Evolutionary conservation across 2,329 filamentous ascomycete genomes (phyloP).

Genomic region (Ascomycota sp.): DNA sequence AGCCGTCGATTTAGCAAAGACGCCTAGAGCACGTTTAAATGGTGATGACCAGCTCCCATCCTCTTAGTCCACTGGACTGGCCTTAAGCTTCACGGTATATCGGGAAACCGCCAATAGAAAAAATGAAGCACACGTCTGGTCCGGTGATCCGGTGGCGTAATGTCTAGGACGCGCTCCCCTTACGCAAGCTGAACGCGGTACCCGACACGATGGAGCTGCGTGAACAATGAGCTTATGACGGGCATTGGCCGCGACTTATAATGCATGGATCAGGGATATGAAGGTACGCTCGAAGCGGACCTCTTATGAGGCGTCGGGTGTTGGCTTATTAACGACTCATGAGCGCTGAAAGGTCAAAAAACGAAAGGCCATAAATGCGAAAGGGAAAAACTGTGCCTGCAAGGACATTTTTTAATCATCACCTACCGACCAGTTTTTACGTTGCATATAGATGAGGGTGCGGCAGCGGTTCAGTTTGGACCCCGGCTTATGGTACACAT

Average conservation of each 20-base stretch:
- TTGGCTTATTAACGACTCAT: constrained; percentile 2
- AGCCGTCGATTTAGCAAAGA: constrained; percentile 57
- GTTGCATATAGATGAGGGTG: constrained; percentile 5
- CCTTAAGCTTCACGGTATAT: too few relatives aligned
- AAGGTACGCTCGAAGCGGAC: not conserved
- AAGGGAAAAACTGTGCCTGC: constrained; percentile 1
- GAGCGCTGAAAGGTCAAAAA: not conserved
- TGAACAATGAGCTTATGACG: too few relatives aligned
- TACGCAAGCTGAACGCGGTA: too few relatives aligned
- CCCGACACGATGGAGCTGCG: too few relatives aligned
- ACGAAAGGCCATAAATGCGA: not conserved
- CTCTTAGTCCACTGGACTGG: too few relatives aligned
- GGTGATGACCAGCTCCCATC: not conserved
- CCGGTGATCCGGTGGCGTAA: too few relatives aligned
- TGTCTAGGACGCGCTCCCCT: too few relatives aligned
- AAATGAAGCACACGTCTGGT: too few relatives aligned
- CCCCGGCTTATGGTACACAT: constrained; percentile 1
- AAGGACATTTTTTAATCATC: constrained; percentile 4
- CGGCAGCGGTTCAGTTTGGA: constrained; percentile 1
- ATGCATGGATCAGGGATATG: not conserved
- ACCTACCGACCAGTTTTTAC: constrained; percentile 5
- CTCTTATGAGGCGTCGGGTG: constrained; percentile 1
- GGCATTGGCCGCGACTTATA: not conserved
- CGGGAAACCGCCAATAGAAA: too few relatives aligned
- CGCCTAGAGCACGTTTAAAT: constrained; percentile 1